These are phyloP conservation scores for Clathrospora elynae DNA, from an alignment of 2,329 filamentous ascomycete genomes.

Conservation along the genomic window DNA sequence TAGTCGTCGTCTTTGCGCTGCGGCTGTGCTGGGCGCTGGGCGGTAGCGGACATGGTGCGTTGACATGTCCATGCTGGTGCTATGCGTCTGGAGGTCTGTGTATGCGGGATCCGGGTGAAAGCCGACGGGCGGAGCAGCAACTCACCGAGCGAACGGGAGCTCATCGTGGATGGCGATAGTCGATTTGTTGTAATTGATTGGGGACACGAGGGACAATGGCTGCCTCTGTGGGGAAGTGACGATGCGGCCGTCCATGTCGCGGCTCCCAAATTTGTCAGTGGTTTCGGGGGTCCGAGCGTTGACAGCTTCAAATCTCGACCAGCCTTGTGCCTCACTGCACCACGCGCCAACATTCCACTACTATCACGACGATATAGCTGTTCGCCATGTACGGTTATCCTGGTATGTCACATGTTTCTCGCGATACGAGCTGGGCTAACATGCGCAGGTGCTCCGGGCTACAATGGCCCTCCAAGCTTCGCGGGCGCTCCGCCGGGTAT, in stretches of 20 bases:
- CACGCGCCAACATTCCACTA: constrained; percentile 14
- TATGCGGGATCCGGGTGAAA: constrained; percentile 28
- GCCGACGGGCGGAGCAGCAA: constrained; percentile 39
- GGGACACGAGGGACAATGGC: constrained; percentile 2
- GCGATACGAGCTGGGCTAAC: constrained; percentile 23
- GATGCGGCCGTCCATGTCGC: constrained; percentile 16
- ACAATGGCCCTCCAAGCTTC: constrained; percentile 76
- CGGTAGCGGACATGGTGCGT: constrained; percentile 16
- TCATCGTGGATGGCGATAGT: constrained; percentile 26
- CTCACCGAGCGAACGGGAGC: constrained; percentile 40
- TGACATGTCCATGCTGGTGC: constrained; percentile 24
- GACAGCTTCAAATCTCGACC: constrained; percentile 17
- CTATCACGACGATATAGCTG: constrained; percentile 3
- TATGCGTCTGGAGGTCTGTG: constrained; percentile 9
- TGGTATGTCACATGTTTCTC: constrained; percentile 24
- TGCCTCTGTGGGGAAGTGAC: not conserved
- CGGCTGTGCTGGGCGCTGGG: constrained; percentile 17
- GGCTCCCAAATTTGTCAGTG: constrained; percentile 33
- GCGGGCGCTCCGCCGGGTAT: constrained; percentile 74
- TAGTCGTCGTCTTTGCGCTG: constrained; percentile 11
- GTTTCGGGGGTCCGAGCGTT: constrained; percentile 21
- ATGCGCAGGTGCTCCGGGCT: constrained; percentile 59
- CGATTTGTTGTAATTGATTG: constrained; percentile 7
- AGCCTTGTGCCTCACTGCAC: constrained; percentile 11
- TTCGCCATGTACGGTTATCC: constrained; percentile 46